Evolutionary conservation across 768 basidiomycete species (phyloP).

Genomic region (Gloeopeniophorella convolvens): DNA sequence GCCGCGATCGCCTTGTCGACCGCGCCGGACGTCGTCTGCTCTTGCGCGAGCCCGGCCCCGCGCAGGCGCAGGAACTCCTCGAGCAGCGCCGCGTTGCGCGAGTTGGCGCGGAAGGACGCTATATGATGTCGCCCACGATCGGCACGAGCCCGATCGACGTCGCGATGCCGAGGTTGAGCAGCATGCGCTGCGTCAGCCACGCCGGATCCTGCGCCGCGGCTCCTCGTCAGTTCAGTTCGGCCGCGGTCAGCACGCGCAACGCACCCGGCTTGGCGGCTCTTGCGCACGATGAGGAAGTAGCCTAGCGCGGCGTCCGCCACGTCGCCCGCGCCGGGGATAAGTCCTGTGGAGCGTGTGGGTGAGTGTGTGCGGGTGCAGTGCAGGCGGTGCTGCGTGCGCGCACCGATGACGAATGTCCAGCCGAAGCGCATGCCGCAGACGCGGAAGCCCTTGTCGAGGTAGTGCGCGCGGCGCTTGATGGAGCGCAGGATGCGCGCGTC

Average conservation of each 20-base stretch:
- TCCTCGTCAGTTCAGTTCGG: no score
- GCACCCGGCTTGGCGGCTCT: conserved; percentile 66
- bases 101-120: conserved; percentile 82
- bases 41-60: no score
- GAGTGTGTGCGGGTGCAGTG: not conserved
- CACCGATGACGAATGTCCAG: conserved; percentile 72
- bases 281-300: conserved; percentile 71
- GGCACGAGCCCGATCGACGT: conserved; percentile 64
- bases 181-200: conserved; percentile 70
- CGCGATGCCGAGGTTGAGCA: conserved; percentile 67
- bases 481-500: conserved; percentile 71
- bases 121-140: conserved; percentile 68
- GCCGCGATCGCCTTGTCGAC: no score
- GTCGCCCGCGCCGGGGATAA: conserved; percentile 68
- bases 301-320: conserved; percentile 55
- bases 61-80: conserved; percentile 80
- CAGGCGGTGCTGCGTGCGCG: no score
- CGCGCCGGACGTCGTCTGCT: no score
- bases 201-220: conserved; percentile 38
- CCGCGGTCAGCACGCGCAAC: no score
- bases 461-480: conserved; percentile 71
- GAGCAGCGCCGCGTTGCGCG: conserved; percentile 77
- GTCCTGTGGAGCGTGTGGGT: conserved; percentile 34
- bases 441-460: conserved; percentile 82
- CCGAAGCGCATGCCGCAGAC: conserved; percentile 80